These are phyloP conservation scores for Ophiocordyceps camponoti-saundersi DNA, from an alignment of 2,329 filamentous ascomycete species.

Conservation along the genomic window DNA sequence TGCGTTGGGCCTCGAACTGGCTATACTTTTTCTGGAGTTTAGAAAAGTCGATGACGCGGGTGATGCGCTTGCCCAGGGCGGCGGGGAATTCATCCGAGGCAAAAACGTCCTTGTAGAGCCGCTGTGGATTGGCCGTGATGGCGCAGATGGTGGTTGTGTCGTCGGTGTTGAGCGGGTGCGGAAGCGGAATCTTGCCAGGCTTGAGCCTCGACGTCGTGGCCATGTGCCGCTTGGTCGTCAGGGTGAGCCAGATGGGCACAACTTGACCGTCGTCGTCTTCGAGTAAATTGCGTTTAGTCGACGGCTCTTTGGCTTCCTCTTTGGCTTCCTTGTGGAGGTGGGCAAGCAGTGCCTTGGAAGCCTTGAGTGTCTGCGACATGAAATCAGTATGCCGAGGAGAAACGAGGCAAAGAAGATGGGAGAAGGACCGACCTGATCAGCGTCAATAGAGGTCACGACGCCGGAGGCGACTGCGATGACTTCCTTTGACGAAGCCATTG, in stretches of 20 bases:
- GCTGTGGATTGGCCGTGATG: constrained; percentile 67
- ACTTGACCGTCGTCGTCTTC: constrained; percentile 28
- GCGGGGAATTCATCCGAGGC: constrained; percentile 55
- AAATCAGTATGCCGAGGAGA: neutral
- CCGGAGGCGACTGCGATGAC: constrained; percentile 15
- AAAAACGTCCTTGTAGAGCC: constrained; percentile 79
- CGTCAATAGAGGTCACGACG: constrained; percentile 18
- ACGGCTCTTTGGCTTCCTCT: constrained; percentile 22
- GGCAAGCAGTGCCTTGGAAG: constrained; percentile 42
- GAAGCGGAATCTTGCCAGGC: constrained; percentile 65
- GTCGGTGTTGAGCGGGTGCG: constrained; percentile 55
- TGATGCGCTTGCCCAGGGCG: constrained; percentile 49
- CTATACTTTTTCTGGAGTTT: constrained; percentile 75
- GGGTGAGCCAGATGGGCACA: constrained; percentile 41
- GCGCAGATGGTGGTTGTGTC: constrained; percentile 57
- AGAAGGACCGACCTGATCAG: constrained; percentile 18
- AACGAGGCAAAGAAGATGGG: neutral
- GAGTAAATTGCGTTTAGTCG: constrained; percentile 39
- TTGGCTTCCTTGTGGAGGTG: constrained; percentile 37
- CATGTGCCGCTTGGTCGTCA: constrained; percentile 50
- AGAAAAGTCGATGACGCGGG: constrained; percentile 60
- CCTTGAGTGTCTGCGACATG: constrained; percentile 35
- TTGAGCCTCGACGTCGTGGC: constrained; percentile 63
- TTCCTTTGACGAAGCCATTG: constrained; percentile 25
- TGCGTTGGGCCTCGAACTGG: constrained; percentile 72